Evolutionary conservation across 176 grass and related monocot genomes (phyloP), one percentile per base, ranked within the genome.

Genomic region (Chloris gayana): DNA sequence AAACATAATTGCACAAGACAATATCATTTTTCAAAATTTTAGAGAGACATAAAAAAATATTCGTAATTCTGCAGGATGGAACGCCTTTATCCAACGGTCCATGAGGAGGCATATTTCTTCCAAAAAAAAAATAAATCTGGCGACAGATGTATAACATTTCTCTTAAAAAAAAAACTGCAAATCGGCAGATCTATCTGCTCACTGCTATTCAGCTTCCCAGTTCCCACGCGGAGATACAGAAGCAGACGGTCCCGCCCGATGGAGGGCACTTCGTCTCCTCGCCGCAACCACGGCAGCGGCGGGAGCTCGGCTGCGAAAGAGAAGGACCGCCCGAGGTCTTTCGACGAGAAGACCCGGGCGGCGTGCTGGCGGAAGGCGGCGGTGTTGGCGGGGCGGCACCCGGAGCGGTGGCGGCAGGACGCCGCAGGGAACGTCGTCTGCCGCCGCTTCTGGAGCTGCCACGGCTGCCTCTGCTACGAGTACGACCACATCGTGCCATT

Each of bases 401-500:
- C 88, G 7, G 92, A 98, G 41, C 87, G 90, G 66, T 92, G 95
- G 92, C 87, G 89, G 37, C 80, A 67, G 85, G 92, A 98, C 76
- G 74, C 89, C 30, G 87, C 75, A 19, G 89, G 92, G 34, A 98
- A 98, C 80, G 80, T 94, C 8, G 89, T 98, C 51, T 92, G 95
- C 67, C 91, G 89, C 65, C 77, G 92, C 77, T 94, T 98, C 77
- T 94, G 83, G 92, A 90, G 87, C 64, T 98, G 89, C 87, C 89
- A 92, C 25, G 95, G 92, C 24, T 98, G 92, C 86, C 92, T 94
- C 81, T 94, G 92, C 77, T 98, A 98, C 66, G 90, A 98, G 84
- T 98, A 91, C 71, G 92, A 94, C 35, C 95, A 97, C 75, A 91
- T 98, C 76, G 21, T 94, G n/a, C 92, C 92, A 41, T 98, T 94